Percentiles rank a stretch among this genome's conserved stretches.
Evolutionary conservation across 1,284 basidiomycete genomes (phyloP).

Genomic region (Tausonia pullulans): DNA sequence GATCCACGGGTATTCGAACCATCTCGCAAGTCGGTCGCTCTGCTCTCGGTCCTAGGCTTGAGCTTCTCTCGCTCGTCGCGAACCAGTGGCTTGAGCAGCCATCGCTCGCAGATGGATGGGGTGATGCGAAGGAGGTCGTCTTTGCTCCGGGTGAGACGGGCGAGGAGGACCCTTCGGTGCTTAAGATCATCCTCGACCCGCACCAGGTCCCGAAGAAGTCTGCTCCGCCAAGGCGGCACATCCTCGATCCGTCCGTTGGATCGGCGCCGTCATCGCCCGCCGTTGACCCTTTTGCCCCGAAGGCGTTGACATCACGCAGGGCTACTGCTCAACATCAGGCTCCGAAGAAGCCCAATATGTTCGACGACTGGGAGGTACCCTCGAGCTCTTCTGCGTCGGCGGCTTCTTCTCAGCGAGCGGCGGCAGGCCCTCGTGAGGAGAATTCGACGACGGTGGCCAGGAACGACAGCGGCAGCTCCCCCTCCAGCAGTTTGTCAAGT

Average conservation of each 20-base stretch:
- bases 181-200: not conserved
- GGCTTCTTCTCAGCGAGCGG: not conserved
- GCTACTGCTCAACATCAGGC: not conserved
- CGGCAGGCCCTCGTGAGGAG: too few species aligned
- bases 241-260: not conserved
- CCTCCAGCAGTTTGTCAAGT: too few species aligned
- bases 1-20: not conserved
- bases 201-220: not conserved
- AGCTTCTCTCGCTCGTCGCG: not conserved
- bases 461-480: too few species aligned
- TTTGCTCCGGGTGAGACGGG: not conserved
- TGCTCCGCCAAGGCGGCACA: not conserved
- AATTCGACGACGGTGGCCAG: too few species aligned
- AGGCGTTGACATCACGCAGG: not conserved
- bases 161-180: not conserved
- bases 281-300: too few species aligned
- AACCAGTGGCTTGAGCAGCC: not conserved
- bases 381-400: not conserved
- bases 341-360: not conserved
- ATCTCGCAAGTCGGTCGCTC: not conserved
- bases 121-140: not conserved
- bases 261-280: not conserved
- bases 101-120: not conserved
- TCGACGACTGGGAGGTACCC: not conserved
- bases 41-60: not conserved